Conservation (phyloP, 208 protist species). For the Trypanosomatidae sp. region DNA sequence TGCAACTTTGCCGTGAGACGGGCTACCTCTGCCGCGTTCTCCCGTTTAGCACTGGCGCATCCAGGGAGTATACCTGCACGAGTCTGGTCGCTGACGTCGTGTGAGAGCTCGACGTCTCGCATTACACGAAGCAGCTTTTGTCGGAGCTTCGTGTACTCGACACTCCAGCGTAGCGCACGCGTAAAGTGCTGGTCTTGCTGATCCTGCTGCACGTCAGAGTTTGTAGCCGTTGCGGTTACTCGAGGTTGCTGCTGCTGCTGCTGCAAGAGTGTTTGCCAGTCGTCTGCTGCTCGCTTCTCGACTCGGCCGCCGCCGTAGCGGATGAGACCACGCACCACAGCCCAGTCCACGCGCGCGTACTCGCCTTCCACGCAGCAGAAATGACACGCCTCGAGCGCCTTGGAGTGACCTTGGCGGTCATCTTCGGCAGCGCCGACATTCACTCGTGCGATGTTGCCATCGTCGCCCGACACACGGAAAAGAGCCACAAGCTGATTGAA, state of each 20-base stretch:
- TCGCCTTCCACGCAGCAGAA: slow-evolving; percentile 78
- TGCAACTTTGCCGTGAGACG: slow-evolving; percentile 10
- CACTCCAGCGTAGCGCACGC: slow-evolving; percentile 17
- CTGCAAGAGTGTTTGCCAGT: slow-evolving; percentile 37
- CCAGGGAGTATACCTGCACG: background rate
- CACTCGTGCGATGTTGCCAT: background rate
- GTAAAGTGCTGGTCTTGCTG: background rate
- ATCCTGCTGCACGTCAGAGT: background rate
- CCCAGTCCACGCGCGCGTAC: slow-evolving; percentile 60
- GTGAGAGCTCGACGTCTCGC: background rate
- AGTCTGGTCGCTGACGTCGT: background rate
- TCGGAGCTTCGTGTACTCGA: slow-evolving; percentile 22
- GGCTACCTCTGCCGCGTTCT: background rate
- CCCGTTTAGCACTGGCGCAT: background rate
- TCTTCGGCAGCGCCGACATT: background rate
- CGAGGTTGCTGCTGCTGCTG: slow-evolving; percentile 9
- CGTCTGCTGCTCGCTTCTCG: slow-evolving; percentile 48
- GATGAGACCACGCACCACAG: slow-evolving; percentile 68
- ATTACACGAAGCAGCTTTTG: slow-evolving; percentile 9
- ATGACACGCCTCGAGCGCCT: slow-evolving; percentile 1
- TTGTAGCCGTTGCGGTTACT: background rate
- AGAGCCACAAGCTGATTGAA: slow-evolving; percentile 26
- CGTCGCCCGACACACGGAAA: slow-evolving; percentile 6
- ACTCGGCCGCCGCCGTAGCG: slow-evolving; percentile 55
- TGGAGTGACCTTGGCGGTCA: background rate